Evolutionary conservation across 768 basidiomycete species (phyloP), one percentile per base, ranked within the genome.

Genomic region (Pleurotus pulmonarius): DNA sequence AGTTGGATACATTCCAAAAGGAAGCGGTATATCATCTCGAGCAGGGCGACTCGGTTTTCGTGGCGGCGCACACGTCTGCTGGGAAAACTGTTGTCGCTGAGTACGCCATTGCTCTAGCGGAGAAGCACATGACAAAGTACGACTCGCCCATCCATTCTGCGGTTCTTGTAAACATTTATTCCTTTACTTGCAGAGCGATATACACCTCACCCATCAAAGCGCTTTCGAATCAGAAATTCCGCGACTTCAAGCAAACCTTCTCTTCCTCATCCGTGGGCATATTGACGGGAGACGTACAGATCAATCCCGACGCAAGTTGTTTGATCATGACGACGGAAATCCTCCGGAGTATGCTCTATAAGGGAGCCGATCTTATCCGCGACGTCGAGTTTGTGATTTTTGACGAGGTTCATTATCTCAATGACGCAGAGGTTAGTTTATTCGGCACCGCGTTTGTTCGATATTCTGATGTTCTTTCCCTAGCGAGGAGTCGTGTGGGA

Each of bases 381-480:
- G 97, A 99, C 69, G 96, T 99, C 49, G 97, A 99, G 68, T 99
- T 98, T 67, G 97, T 99, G 20, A 97, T 99, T 58, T 99, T 99
- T 66, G 97, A 99, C 67, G 97, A 99, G 68, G 97, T 99, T 26
- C 97, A 99, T 72, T 99, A 99, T 70, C 95, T 99, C 53, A 99
- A 98, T 66, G 97, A 99, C 68, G 90, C 93, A 13, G 97, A 99
- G 87, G 96, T 96, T 56, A 49, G 66, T 63, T 11, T 55, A 49
- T 56, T 55, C 20, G 26, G 26, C 46, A 47, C 38, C 55, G 34
- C 37, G 4, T 26, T 26, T 24, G 20, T 38, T 29, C 9, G 6
- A 38, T 44, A 18, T 52, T 18, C 63, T 59, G 46, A 61, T 47
- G 20, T 18, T 13, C 49, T 13, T 39, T 26, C 40, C 16, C 13